phyloP scores from a whole-genome alignment of 2,329 filamentous ascomycete species.

The Hymenotorrendiella dingleyae region DNA sequence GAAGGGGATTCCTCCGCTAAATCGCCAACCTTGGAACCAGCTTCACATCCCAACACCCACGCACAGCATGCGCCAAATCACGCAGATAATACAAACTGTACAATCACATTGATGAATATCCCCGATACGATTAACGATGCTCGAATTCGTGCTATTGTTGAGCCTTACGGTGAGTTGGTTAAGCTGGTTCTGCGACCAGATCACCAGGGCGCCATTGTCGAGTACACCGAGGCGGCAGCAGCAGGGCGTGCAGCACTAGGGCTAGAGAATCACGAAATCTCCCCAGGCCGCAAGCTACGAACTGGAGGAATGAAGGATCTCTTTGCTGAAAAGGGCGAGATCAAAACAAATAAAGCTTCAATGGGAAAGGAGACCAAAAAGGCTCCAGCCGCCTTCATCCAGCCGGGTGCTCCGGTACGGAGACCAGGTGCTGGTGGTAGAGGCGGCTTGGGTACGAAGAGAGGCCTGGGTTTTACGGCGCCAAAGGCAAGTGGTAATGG shows the following conservation, averaged over 20 bases:
- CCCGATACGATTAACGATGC: constrained; percentile 91
- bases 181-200: constrained; percentile 76
- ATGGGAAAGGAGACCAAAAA: constrained; percentile 24
- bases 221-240: constrained; percentile 61
- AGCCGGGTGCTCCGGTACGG: constrained; percentile 25
- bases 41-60: constrained; percentile 19
- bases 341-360: constrained; percentile 38
- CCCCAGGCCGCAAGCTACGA: constrained; percentile 43
- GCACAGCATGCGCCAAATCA: constrained; percentile 35
- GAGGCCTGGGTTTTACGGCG: constrained; percentile 28
- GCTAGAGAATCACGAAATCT: constrained; percentile 51
- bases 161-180: constrained; percentile 62
- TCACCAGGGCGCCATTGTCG: constrained; percentile 79
- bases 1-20: constrained; percentile 30
- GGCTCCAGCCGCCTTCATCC: constrained; percentile 33
- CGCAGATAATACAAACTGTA: constrained; percentile 56
- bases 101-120: constrained; percentile 75
- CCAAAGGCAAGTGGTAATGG: constrained; percentile 15
- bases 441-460: constrained; percentile 33
- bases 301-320: constrained; percentile 51
- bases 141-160: constrained; percentile 67
- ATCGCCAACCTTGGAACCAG: constrained; percentile 25
- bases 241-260: constrained; percentile 66
- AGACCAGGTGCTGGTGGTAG: constrained; percentile 31
- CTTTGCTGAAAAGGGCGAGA: constrained; percentile 43